Percentiles rank a stretch among this genome's conserved stretches.
These are phyloP conservation scores for Neoconidiobolus thromboides DNA, from an alignment of 371 early-diverging fungal species.

Conservation along the genomic window DNA sequence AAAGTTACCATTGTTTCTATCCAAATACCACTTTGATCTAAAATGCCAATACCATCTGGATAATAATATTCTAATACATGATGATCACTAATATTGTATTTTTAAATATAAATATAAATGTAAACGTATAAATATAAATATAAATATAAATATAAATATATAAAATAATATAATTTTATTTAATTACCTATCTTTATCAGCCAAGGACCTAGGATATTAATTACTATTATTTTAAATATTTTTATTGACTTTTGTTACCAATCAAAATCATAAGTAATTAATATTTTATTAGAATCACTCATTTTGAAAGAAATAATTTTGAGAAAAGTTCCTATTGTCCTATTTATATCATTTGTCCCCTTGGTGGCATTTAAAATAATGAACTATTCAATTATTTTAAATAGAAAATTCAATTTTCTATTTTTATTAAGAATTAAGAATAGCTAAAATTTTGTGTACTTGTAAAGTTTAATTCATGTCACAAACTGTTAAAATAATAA, in stretches of 20 bases:
- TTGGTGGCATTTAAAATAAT: too few species aligned
- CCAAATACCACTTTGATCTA: background rate
- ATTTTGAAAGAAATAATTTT: too few species aligned
- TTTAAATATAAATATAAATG: too few species aligned
- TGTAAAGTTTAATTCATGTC: too few species aligned
- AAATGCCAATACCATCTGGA: background rate
- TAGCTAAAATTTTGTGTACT: too few species aligned
- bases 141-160: background rate
- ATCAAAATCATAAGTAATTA: conserved; percentile 3
- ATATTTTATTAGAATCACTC: background rate
- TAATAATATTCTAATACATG: background rate
- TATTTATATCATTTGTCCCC: too few species aligned
- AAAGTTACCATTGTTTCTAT: background rate
- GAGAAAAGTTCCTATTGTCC: too few species aligned
- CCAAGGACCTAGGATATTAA: background rate
- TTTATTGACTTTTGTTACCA: background rate
- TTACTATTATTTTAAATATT: background rate
- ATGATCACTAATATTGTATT: background rate
- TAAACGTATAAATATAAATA: background rate
- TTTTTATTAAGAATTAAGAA: too few species aligned
- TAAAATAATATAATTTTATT: background rate
- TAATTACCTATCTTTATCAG: background rate
- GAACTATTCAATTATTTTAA: too few species aligned
- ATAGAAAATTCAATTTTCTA: too few species aligned
- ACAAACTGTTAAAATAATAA: too few species aligned